Base-by-base conservation (phyloP, 306 rosid species). In the Gleditsia sinensis region DNA sequence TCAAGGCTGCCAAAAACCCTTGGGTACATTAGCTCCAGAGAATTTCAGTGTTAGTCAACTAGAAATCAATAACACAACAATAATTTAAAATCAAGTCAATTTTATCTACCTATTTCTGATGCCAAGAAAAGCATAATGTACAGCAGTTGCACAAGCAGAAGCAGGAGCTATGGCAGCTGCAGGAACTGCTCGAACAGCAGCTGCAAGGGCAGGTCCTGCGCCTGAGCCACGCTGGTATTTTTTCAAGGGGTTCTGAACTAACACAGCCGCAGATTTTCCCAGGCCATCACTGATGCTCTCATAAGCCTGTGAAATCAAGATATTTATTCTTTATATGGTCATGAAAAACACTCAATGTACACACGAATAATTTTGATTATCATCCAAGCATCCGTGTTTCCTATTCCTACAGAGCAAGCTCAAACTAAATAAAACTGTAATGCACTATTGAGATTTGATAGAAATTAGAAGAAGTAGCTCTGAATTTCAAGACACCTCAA, bases 141-240 rank as follows among this genome's bases (percentile, higher is more conserved):
- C 85, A 69, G 97, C 99, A 75, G 95, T 90, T 65, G 99, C 97
- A 80, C 96, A 94, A 70, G 99, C 99, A 63, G 99, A 90, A 61
- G 93, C 97, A 1, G 99, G 99, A 82, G 96, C 93, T 27, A 94
- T 87, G 67, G 97, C 96, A 74, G 99, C 99, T 53, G 87, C 86
- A 54, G 97, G 99, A 65, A 92, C 89, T 20, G 89, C 97, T 66
- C 87, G 89, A 73, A 92, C 91, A 76, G 97, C 99, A 66, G 93
- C 83, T 68, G 93, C 96, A 65, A 94, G 81, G 77, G 96, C 97
- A 69, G 97, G 91, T 54, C 90, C 92, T 4, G 99, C 91, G 53
- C 97, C 93, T 67, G 87, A 89, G 74, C 99, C 99, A 12, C 99
- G 92, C 85, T 85, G 97, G 78, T 80, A 94, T 71, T 84, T 94